A percentile compares a stretch with the other conserved stretches of the same genome.
phyloP scores from a whole-genome alignment of 2,329 filamentous ascomycete species.

The Xylaria sp. region DNA sequence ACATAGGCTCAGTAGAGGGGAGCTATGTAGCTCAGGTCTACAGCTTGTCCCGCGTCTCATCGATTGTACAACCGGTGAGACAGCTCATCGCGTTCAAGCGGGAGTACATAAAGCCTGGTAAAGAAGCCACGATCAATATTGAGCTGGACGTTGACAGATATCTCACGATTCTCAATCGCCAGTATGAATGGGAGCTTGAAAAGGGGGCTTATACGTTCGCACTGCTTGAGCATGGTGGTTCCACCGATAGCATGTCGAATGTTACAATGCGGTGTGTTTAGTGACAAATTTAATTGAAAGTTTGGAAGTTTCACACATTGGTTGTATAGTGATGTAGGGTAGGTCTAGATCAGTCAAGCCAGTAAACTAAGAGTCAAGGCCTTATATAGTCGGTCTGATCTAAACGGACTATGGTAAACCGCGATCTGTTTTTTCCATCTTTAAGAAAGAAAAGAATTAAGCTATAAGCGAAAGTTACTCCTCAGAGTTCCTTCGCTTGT shows the following conservation, averaged over 20 bases:
- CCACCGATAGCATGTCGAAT: constrained; percentile 49
- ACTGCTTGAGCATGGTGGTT: constrained; percentile 54
- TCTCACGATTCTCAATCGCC: constrained; percentile 54
- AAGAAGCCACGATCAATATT: constrained; percentile 48
- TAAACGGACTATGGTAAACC: no score
- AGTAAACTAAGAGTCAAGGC: neutral
- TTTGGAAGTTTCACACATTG: neutral
- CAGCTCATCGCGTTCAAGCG: constrained; percentile 56
- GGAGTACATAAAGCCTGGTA: constrained; percentile 51
- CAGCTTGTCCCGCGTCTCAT: constrained; percentile 52
- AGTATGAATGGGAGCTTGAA: constrained; percentile 56
- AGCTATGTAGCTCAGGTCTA: constrained; percentile 56
- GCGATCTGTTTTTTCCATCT: no score
- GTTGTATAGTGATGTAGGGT: neutral
- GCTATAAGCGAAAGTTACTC: no score
- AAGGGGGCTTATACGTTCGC: constrained; percentile 55
- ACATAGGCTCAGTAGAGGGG: constrained; percentile 49
- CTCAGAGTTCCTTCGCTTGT: no score
- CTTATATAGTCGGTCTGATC: no score
- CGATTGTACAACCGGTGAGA: constrained; percentile 54
- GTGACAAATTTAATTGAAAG: neutral
- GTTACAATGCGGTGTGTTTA: constrained; percentile 53
- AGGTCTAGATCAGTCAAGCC: neutral
- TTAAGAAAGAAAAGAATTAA: no score
- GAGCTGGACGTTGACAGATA: constrained; percentile 55